Evolutionary conservation across 371 early-diverging fungal genomes (phyloP), one percentile per base, ranked within the genome.

Genomic region (Mortierella sp.): DNA sequence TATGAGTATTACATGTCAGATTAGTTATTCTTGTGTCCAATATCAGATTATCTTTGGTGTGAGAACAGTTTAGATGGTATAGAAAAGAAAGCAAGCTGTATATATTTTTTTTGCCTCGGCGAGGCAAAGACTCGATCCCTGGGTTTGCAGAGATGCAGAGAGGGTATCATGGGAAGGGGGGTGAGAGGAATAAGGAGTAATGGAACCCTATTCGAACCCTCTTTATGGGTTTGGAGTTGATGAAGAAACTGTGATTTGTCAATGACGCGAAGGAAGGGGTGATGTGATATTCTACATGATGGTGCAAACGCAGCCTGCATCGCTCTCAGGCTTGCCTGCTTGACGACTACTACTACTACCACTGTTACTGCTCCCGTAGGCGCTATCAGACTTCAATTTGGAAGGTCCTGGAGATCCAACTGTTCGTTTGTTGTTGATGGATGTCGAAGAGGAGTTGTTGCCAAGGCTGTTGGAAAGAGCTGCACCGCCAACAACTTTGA

Each of bases 241-340:
- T 8, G 48, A 48, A 11, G 48, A 48, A 48, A 14, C 48, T 1
- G 48, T 48, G 48, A 48, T 0, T 8, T 48, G 48, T 11, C 48
- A 14, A 48, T 48, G 52, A 60, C 34, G 38, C 26, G 42, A 28
- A 58, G 68, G 50, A 34, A 68, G 65, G 48, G 28, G 16, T 74
- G 58, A 7, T 44, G 1, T n/a, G 26, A 47, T 63, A 60, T 9
- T 28, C 60, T 82, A 82, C 83, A 82, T 82, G 70, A 82, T 79
- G 50, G 76, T 70, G 50, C 83, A 82, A 42, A 82, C 48, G 21
- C 83, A 82, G 38, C 83, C 79, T 1, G 79, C 73, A 19, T 82
- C 83, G 28, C 83, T 73, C 76, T 82, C 83, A 9, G 83, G 68
- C 44, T 73, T 78, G 3, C 55, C 60, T 16, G 28, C 31, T 60